These are phyloP conservation scores for Batrachochytrium dendrobatidis DNA, from an alignment of 371 early-diverging fungal genomes.

Conservation along the genomic window DNA sequence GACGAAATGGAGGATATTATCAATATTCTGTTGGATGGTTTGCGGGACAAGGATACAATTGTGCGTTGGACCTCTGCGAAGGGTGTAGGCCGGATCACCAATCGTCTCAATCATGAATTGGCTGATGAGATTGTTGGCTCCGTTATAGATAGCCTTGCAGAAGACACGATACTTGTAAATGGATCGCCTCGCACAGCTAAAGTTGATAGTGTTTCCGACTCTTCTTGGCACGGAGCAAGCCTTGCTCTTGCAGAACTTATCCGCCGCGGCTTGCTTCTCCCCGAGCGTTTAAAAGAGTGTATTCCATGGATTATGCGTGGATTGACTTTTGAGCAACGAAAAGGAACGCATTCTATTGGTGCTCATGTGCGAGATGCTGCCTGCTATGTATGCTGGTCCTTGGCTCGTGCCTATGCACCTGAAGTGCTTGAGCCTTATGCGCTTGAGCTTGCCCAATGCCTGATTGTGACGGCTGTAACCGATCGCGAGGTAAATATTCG, in stretches of 20 bases:
- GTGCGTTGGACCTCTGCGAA: slow-evolving; percentile 96
- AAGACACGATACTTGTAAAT: slow-evolving; percentile 42
- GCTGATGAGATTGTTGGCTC: slow-evolving; percentile 75
- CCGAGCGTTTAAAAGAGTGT: slow-evolving; percentile 54
- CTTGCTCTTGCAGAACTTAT: slow-evolving; percentile 89
- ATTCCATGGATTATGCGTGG: slow-evolving; percentile 72
- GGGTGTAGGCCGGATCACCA: slow-evolving; percentile 81
- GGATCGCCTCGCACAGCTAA: neutral
- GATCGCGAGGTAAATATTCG: slow-evolving; percentile 93
- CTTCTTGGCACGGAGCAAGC: slow-evolving; percentile 91
- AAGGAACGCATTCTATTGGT: slow-evolving; percentile 84
- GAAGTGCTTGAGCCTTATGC: slow-evolving; percentile 56
- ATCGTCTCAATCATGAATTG: slow-evolving; percentile 68
- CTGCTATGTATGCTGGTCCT: slow-evolving; percentile 95
- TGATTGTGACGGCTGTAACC: slow-evolving; percentile 68
- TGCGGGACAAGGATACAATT: slow-evolving; percentile 88
- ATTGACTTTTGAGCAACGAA: slow-evolving; percentile 76
- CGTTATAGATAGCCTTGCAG: slow-evolving; percentile 60
- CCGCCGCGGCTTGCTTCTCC: slow-evolving; percentile 73
- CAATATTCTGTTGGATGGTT: slow-evolving; percentile 68
- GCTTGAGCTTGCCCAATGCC: slow-evolving; percentile 54
- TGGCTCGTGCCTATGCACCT: slow-evolving; percentile 85
- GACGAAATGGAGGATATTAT: slow-evolving; percentile 68
- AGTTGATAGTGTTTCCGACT: slow-evolving; percentile 75
- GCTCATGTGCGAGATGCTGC: slow-evolving; percentile 93